Percentiles rank a stretch among this genome's conserved stretches.
These are phyloP conservation scores for Babesia bovis DNA, from an alignment of 169 alveolate genomes.

Conservation along the genomic window DNA sequence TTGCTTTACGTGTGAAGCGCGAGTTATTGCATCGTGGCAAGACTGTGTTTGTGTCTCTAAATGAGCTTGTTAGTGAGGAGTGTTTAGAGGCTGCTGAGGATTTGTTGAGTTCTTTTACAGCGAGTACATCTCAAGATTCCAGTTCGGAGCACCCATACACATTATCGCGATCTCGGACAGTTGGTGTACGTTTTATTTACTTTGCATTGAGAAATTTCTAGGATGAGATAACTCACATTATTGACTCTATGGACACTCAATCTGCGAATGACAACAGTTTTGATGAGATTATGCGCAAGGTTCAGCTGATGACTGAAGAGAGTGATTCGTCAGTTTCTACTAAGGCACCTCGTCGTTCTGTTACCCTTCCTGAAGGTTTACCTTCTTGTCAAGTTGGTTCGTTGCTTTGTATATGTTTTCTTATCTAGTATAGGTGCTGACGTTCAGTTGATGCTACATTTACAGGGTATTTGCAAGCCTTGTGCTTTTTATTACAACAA, in stretches of 20 bases:
- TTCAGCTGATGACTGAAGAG: constrained; percentile 37
- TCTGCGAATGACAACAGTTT: not conserved
- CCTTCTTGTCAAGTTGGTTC: constrained; percentile 6
- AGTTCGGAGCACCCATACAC: not conserved
- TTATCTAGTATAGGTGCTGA: constrained; percentile 40
- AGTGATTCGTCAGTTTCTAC: not conserved
- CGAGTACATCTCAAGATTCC: not conserved
- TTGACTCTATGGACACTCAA: constrained; percentile 39
- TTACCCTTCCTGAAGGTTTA: constrained; percentile 47
- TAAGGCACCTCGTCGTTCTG: constrained; percentile 21
- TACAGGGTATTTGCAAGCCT: constrained; percentile 78
- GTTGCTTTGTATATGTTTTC: not conserved
- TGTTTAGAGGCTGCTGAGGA: constrained; percentile 48
- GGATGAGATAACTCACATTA: constrained; percentile 55
- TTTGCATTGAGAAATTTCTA: not conserved
- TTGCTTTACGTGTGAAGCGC: constrained; percentile 44
- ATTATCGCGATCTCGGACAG: not conserved
- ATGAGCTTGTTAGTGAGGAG: constrained; percentile 49
- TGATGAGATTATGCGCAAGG: constrained; percentile 13
- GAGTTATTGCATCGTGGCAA: constrained; percentile 41
- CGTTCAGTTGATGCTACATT: constrained; percentile 64
- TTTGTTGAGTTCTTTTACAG: not conserved
- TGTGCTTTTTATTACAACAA: constrained; percentile 81
- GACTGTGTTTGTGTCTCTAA: constrained; percentile 37
- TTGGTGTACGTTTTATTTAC: constrained; percentile 9